Base-by-base conservation (phyloP, 345 rosid genomes). In the Gossypium herbaceum region DNA sequence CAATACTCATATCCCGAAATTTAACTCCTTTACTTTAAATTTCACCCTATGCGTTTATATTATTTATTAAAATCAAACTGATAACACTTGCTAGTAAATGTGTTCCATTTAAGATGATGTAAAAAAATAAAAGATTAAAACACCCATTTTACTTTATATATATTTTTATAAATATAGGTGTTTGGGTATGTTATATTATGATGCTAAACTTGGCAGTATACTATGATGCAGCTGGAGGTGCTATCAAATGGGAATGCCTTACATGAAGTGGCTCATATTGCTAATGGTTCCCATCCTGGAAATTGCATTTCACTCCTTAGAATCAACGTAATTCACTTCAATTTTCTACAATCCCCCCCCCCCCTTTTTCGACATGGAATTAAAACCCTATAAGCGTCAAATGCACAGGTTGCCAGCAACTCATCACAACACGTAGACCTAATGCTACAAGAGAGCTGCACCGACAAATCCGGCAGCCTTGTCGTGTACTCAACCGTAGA, bases 281-380 rank as follows among this genome's bases (percentile, higher is more conserved):
- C 98, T 5, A 92, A 90, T 74, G 98, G 98, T 29, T 88, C 98
- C 73, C 96, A 94, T 86, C 97, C 91, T 20, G 98, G 98, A 74
- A 93, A 93, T 34, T 92, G 93, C 85, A 91, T 93, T 61, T 94
- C 98, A 76, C 97, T 94, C 59, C 97, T 94, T 62, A 93, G 98
- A 59, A 84, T 94, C 79, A 93, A 93, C 70, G 98, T 93, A 57
- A 7, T n/a, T 34, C 41, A 4, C 41, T 34, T 34, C 1, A 34
- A 34, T 34, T 34, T 34, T 34, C 7, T 5, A 34, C 7, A 34
- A 34, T 29, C 7, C 41, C 41, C 41, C 39, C 39, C 34, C 39
- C 6, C 39, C 34, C 5, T 1, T 8, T 12, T 2, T 19, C 12
- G 7, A 56, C 41, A 47, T 47, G 0, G 22, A 47, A 45, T 45